Evolutionary conservation across 495 filamentous ascomycete species (phyloP).

Genomic region (Aspergillus mulundensis): DNA sequence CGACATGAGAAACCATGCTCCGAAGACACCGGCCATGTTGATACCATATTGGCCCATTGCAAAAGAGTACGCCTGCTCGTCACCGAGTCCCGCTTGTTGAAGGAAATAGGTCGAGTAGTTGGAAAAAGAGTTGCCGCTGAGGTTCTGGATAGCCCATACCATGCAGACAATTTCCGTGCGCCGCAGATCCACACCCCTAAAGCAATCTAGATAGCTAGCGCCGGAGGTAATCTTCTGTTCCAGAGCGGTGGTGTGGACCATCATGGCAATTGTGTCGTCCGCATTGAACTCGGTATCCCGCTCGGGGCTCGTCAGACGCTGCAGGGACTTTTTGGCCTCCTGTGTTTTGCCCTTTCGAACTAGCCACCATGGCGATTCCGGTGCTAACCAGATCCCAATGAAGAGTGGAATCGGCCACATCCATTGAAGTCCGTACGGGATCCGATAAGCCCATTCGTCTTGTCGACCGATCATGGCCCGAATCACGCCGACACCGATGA

Average conservation of each 20-base stretch:
- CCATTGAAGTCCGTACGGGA: slow-evolving; percentile 75
- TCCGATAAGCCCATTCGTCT: slow-evolving; percentile 64
- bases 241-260: slow-evolving; percentile 74
- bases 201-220: slow-evolving; percentile 71
- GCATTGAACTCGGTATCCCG: slow-evolving; percentile 60
- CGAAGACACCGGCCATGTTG: slow-evolving; percentile 68
- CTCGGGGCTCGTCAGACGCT: slow-evolving; percentile 58
- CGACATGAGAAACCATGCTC: slow-evolving; percentile 70
- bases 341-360: slow-evolving; percentile 65
- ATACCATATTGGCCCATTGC: slow-evolving; percentile 72
- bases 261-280: slow-evolving; percentile 78
- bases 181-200: slow-evolving; percentile 66
- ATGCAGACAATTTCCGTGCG: slow-evolving; percentile 77
- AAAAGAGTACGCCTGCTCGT: slow-evolving; percentile 60
- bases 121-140: slow-evolving; percentile 74
- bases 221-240: slow-evolving; percentile 66
- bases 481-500: slow-evolving; percentile 72
- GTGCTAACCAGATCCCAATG: slow-evolving; percentile 65
- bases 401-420: slow-evolving; percentile 78
- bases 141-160: slow-evolving; percentile 80
- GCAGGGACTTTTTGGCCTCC: slow-evolving; percentile 63
- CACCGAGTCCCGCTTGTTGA: slow-evolving; percentile 62
- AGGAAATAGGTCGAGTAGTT: slow-evolving; percentile 81
- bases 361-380: slow-evolving; percentile 81
- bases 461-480: slow-evolving; percentile 54